These are phyloP conservation scores for Phylloporus sp. DNA, from an alignment of 768 basidiomycete genomes.

Conservation along the genomic window DNA sequence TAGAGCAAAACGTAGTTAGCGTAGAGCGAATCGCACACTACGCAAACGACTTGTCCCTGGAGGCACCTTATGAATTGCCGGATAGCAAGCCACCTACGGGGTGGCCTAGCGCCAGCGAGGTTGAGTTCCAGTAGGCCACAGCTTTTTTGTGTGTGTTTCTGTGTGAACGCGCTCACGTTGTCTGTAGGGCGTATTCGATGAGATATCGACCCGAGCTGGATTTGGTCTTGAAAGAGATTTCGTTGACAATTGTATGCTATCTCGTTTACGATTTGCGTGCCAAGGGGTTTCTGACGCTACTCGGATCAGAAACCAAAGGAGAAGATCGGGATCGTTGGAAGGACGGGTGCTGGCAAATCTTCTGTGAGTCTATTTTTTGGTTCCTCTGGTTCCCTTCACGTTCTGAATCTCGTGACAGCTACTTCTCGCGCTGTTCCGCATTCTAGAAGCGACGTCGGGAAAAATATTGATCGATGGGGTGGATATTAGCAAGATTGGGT, in stretches of 20 bases:
- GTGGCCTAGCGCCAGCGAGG: too few relatives aligned
- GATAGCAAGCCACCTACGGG: too few relatives aligned
- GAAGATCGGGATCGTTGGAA: constrained; percentile 82
- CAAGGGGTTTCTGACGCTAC: constrained; percentile 7
- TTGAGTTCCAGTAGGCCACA: too few relatives aligned
- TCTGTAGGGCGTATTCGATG: too few relatives aligned
- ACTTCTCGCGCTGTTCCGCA: constrained; percentile 69
- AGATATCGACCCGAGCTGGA: too few relatives aligned
- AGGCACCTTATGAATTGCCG: too few relatives aligned
- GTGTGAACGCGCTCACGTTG: too few relatives aligned
- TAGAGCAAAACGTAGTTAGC: too few relatives aligned
- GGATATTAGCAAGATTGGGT: constrained; percentile 70
- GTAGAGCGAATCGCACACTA: too few relatives aligned
- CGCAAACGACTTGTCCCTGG: too few relatives aligned
- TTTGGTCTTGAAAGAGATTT: constrained; percentile 76
- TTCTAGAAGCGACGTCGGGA: constrained; percentile 66
- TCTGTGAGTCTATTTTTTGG: constrained; percentile 43
- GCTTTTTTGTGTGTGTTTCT: too few relatives aligned
- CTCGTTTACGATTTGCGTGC: too few relatives aligned
- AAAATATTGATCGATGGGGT: constrained; percentile 69
- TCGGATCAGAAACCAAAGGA: constrained; percentile 56
- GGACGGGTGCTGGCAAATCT: constrained; percentile 82
- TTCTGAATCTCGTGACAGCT: constrained; percentile 36
- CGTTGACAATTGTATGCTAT: constrained; percentile 57
- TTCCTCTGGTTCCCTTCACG: neutral